Evolutionary conservation across 805 yeast species (phyloP).

Genomic region (Zygosaccharomyces gambellarensis): DNA sequence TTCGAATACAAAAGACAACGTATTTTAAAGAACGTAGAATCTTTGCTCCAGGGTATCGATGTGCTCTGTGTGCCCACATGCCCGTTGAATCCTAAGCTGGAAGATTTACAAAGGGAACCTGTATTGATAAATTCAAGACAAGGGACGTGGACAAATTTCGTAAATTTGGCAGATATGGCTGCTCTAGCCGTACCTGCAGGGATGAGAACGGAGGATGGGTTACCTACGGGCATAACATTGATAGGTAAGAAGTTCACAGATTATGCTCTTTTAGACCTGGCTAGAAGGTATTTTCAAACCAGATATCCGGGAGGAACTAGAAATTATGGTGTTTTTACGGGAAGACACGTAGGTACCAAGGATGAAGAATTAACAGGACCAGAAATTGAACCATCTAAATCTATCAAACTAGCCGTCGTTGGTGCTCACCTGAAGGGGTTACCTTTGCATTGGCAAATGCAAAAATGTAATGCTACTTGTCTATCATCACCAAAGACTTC

Average conservation of each 20-base stretch:
- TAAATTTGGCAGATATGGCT: conserved; percentile 86
- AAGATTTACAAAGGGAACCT: conserved; percentile 71
- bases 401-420: conserved; percentile 80
- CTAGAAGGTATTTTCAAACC: conserved; percentile 58
- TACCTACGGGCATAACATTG: conserved; percentile 88
- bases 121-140: conserved; percentile 78
- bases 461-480: conserved; percentile 72
- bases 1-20: conserved; percentile 84
- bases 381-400: conserved; percentile 31
- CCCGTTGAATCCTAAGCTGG: conserved; percentile 83
- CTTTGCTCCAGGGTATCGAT: conserved; percentile 56
- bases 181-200: conserved; percentile 92
- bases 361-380: conserved; percentile 24
- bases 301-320: conserved; percentile 45
- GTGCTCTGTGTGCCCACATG: conserved; percentile 88
- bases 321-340: conserved; percentile 44
- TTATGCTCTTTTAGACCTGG: conserved; percentile 81
- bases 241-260: conserved; percentile 80
- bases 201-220: conserved; percentile 69
- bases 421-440: conserved; percentile 92
- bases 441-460: conserved; percentile 91
- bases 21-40: conserved; percentile 60
- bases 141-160: conserved; percentile 98
- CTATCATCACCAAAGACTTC: conserved; percentile 65
- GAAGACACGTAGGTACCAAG: conserved; percentile 8